Evolutionary conservation across 257 asterid genomes (phyloP).

Genomic region (Nicotiana paniculata): DNA sequence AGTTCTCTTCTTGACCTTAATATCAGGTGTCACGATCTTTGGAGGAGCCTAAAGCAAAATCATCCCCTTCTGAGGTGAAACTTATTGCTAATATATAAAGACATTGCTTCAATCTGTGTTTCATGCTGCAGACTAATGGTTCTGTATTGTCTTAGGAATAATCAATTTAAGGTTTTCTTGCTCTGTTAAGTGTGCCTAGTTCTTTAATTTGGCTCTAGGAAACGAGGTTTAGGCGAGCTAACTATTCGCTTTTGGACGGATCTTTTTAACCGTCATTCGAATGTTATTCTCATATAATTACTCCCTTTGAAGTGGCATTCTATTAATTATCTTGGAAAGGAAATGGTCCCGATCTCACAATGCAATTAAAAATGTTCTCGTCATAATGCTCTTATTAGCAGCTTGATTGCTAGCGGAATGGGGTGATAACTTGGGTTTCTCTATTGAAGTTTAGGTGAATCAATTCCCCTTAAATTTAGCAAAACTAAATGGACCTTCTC

Average conservation of each 20-base stretch:
- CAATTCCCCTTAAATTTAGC: neutral
- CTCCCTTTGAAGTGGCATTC: neutral
- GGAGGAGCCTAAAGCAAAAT: constrained; percentile 36
- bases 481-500: neutral
- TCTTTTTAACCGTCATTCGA: neutral
- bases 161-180: neutral
- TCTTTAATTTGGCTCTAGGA: neutral
- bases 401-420: neutral
- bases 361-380: neutral
- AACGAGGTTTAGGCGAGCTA: neutral
- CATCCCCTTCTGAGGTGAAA: constrained; percentile 46
- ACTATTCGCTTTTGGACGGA: neutral
- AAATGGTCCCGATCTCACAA: neutral
- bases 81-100: neutral
- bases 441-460: neutral
- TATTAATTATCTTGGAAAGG: neutral
- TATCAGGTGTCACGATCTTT: constrained; percentile 46
- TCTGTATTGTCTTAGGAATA: neutral
- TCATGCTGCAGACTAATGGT: neutral
- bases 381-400: neutral
- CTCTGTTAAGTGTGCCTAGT: neutral
- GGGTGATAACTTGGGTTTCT: neutral
- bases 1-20: neutral
- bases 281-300: neutral
- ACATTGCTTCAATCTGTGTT: neutral